Base-by-base conservation (phyloP, 495 filamentous ascomycete genomes). In the Gamarada debralockiae region DNA sequence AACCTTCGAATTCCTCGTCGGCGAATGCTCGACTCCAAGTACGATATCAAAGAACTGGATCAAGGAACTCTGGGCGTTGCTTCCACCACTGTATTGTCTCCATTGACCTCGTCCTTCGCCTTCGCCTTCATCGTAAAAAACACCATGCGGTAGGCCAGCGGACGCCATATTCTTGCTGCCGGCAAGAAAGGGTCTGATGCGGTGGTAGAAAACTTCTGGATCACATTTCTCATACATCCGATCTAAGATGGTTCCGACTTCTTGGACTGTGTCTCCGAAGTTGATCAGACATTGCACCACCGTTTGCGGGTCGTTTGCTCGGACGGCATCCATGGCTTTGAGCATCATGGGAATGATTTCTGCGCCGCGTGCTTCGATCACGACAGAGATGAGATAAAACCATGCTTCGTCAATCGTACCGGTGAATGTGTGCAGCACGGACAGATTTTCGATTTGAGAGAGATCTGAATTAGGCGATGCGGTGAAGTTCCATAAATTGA, bases 141-240 rank as follows among this genome's bases (percentile, higher is more conserved):
- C 81, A 0, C 93, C 93, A 57, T 84, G 76, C 0, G 95, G 91
- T 5, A 99, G 71, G 0, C 93, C 93, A 0, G 92, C 93, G 45
- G 90, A 89, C 25, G 74, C 82, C 93, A 99, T 99, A 64, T 97
- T 97, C 76, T 95, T 96, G 64, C 88, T 89, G 5, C 93, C 93
- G 7, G 93, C 92, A 3, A 99, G 79, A 67, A 95, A 97, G 0
- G 93, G 95, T 17, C 93, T 83, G 58, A 99, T 92, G 36, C 83
- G 83, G 67, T 96, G 81, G 67, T 96, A 97, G 71, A 99, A 99
- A 48, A 93, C 82, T 59, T 89, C 84, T 0, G 92, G 90, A 62
- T 96, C 90, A 66, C 93, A 97, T 60, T 82, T 84, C 60, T 97
- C 93, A 29, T 67, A 25, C 62, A 67, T 67, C 24, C 61, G 34